phyloP scores from a whole-genome alignment of 202 grass and related monocot genomes.

The Schoenoplectus tabernaemontani region DNA sequence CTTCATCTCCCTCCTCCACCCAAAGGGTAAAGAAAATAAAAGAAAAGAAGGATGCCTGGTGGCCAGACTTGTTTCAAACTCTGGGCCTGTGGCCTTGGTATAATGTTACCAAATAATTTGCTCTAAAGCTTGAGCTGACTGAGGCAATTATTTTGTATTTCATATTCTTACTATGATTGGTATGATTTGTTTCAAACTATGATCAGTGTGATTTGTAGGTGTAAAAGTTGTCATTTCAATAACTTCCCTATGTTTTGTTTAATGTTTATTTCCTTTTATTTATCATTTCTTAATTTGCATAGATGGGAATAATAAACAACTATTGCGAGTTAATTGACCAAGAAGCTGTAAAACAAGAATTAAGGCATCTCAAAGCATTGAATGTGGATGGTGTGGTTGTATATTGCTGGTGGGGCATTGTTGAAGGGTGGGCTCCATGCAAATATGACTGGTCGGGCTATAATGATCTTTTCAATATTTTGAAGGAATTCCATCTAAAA shows the following conservation, averaged over 20 bases:
- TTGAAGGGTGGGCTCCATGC: constrained; percentile 86
- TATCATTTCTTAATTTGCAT: neutral
- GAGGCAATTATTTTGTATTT: neutral
- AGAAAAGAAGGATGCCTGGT: neutral
- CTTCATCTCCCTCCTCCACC: neutral
- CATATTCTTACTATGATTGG: neutral
- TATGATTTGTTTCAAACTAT: neutral
- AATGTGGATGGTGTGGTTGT: constrained; percentile 87
- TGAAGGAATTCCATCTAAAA: constrained; percentile 85
- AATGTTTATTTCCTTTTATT: neutral
- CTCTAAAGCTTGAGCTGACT: neutral
- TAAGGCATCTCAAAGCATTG: constrained; percentile 74
- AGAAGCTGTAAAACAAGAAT: constrained; percentile 61
- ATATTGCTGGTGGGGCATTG: constrained; percentile 93
- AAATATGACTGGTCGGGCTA: constrained; percentile 95
- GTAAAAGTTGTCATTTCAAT: neutral
- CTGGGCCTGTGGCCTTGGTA: neutral
- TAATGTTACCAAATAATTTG: neutral
- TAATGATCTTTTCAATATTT: constrained; percentile 88
- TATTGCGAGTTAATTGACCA: constrained; percentile 64
- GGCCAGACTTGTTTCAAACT: neutral
- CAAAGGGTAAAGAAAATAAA: neutral
- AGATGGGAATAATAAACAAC: constrained; percentile 80
- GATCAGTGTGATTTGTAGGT: neutral
- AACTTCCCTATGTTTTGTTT: neutral